These are phyloP conservation scores for Rhodotorula sp. DNA, from an alignment of 1,284 basidiomycete genomes.

Conservation along the genomic window DNA sequence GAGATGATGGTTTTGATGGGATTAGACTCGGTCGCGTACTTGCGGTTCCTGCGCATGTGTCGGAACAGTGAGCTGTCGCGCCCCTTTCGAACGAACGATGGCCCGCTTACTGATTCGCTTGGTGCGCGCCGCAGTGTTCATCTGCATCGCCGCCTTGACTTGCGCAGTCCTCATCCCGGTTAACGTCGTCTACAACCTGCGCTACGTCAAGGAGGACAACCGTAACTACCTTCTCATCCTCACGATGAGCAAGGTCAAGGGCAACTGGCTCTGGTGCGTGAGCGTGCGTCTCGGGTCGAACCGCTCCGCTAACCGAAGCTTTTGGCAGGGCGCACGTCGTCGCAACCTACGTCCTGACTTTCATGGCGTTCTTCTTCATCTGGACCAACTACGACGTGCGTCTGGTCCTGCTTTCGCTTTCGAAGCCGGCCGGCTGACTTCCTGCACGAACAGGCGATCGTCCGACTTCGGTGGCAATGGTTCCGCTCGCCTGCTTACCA, in stretches of 20 bases:
- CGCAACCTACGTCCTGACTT: slow-evolving; percentile 59
- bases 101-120: background rate
- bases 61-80: slow-evolving; percentile 56
- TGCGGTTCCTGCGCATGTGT: slow-evolving; percentile 86
- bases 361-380: slow-evolving; percentile 63
- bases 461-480: slow-evolving; percentile 65
- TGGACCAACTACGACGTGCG: slow-evolving; percentile 51
- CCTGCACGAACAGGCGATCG: slow-evolving; percentile 55
- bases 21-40: slow-evolving; percentile 87
- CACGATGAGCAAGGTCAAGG: slow-evolving; percentile 72
- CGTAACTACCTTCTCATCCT: slow-evolving; percentile 69
- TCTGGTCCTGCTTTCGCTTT: background rate
- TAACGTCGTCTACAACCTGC: slow-evolving; percentile 63
- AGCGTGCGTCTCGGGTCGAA: background rate
- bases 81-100: background rate
- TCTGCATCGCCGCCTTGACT: slow-evolving; percentile 63
- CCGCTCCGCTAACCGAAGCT: too few species aligned
- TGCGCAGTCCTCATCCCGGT: slow-evolving; percentile 68
- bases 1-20: slow-evolving; percentile 85
- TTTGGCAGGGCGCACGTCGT: slow-evolving; percentile 62
- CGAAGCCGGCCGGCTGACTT: too few species aligned
- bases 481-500: slow-evolving; percentile 74
- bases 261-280: slow-evolving; percentile 60
- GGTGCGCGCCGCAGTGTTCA: slow-evolving; percentile 55
- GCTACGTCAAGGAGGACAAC: slow-evolving; percentile 56